phyloP scores from a whole-genome alignment of 1,284 basidiomycete species.

The Anthracocystis walkeri region DNA sequence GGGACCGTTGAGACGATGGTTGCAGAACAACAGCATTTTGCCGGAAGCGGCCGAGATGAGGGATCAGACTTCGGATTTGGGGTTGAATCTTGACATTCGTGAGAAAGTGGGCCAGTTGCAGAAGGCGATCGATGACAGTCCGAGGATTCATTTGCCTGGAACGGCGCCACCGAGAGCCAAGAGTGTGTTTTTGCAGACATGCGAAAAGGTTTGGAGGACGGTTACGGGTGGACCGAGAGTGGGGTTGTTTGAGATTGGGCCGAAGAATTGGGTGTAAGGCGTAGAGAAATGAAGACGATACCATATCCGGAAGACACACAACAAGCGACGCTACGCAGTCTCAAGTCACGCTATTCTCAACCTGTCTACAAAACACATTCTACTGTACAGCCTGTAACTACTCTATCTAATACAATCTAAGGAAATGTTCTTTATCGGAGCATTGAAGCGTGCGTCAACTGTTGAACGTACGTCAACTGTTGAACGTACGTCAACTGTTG shows the following conservation, averaged over 20 bases:
- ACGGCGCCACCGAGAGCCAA: conserved; percentile 14
- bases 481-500: conserved; percentile 74
- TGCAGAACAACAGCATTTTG: conserved; percentile 47
- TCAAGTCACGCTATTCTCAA: too few species aligned
- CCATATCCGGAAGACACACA: too few species aligned
- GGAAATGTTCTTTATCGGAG: too few species aligned
- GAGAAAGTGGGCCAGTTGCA: conserved; percentile 9
- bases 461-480: conserved; percentile 80
- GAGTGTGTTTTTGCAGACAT: conserved; percentile 32
- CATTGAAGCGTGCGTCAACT: too few species aligned
- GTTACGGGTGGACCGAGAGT: conserved; percentile 19
- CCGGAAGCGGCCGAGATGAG: conserved; percentile 18
- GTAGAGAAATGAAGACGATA: neutral
- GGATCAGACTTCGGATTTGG: conserved; percentile 21
- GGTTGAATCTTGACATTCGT: conserved; percentile 25
- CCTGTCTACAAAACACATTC: too few species aligned
- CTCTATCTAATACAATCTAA: too few species aligned
- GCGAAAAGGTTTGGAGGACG: conserved; percentile 22
- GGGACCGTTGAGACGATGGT: conserved; percentile 24
- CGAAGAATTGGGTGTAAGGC: conserved; percentile 22
- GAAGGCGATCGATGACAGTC: conserved; percentile 17
- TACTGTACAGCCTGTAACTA: too few species aligned
- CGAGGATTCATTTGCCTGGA: conserved; percentile 24
- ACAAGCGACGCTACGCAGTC: too few species aligned
- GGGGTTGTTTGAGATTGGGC: conserved; percentile 41